Conservation (phyloP, 2,329 filamentous ascomycete genomes). For the Aspergillus unguis region DNA sequence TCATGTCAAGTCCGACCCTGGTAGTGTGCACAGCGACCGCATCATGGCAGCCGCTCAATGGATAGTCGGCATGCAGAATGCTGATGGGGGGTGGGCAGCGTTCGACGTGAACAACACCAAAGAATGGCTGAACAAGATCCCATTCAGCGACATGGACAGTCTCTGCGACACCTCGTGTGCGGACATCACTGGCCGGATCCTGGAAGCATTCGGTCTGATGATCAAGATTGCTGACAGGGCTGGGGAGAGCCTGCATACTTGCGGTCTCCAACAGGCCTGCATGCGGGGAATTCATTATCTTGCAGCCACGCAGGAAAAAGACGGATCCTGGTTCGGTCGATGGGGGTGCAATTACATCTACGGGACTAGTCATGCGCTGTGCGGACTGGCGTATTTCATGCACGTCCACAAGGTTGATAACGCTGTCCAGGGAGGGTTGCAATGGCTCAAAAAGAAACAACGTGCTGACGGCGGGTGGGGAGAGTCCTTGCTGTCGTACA, state of each 20-base stretch:
- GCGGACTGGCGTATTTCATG: conserved; percentile 26
- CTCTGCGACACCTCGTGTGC: conserved; percentile 34
- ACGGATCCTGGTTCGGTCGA: conserved; percentile 31
- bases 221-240: conserved; percentile 9
- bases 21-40: neutral
- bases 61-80: conserved; percentile 38
- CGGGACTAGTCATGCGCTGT: conserved; percentile 31
- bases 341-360: conserved; percentile 37
- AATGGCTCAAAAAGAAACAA: conserved; percentile 26
- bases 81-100: conserved; percentile 36
- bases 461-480: conserved; percentile 34
- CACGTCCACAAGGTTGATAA: neutral
- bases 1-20: conserved; percentile 23
- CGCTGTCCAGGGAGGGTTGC: conserved; percentile 4
- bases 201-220: conserved; percentile 29
- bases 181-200: conserved; percentile 32
- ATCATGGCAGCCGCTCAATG: conserved; percentile 21
- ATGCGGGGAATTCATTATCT: conserved; percentile 25
- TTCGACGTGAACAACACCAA: conserved; percentile 36
- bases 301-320: conserved; percentile 20
- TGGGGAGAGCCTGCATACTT: neutral
- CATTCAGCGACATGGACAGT: conserved; percentile 36
- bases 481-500: conserved; percentile 25
- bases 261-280: conserved; percentile 1
- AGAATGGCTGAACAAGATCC: conserved; percentile 33